Base-by-base conservation (phyloP, 225 moss, liverwort and hornwort species). In the Marchantia polymorpha region DNA sequence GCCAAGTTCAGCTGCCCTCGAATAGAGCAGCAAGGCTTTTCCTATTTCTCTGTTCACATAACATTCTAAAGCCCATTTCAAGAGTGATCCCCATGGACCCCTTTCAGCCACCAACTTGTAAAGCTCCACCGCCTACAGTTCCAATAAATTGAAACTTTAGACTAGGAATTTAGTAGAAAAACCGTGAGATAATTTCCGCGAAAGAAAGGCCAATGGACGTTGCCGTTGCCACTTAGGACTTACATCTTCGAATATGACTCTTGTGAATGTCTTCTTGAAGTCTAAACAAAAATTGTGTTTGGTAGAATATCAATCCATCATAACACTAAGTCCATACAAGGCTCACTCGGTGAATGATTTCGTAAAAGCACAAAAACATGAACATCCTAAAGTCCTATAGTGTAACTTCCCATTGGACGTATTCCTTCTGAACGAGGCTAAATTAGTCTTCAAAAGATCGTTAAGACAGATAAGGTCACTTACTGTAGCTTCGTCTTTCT, bases 101-200 rank as follows among this genome's bases (percentile, higher is more conserved):
- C 86, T 89, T 84, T 99, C 97, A 39, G 95, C 97, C 59, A 99
- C 97, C 71, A 84, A 66, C 86, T 99, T 99, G 87, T 99, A 99
- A 61, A 99, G 81, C 70, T 81, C 82, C 76, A 93, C 84, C 55
- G 97, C 94, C 97, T 99, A 81, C 48, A 87, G 60, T 54, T 69
- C 78, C 55, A 7, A 52, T 22, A 5, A 0, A 17, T 39, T 56
- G 27, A 51, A 52, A 74, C 51, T 20, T 64, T 4, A 72, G 19
- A 51, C 22, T 25, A 63, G 3, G 54, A 17, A 48, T 54, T 53
- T 26, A 29, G 27, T 23, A 4, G 25, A 20, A 75, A 46, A 49
- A 6, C 25, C 17, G 47, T 72, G 11, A 52, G 20, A 0, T 50
- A 72, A 50, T n/a, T 0, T 50, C 25, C 7, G 51, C 51, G 22